Conservation (phyloP, 805 yeast genomes). For the Kodamaea restingae region DNA sequence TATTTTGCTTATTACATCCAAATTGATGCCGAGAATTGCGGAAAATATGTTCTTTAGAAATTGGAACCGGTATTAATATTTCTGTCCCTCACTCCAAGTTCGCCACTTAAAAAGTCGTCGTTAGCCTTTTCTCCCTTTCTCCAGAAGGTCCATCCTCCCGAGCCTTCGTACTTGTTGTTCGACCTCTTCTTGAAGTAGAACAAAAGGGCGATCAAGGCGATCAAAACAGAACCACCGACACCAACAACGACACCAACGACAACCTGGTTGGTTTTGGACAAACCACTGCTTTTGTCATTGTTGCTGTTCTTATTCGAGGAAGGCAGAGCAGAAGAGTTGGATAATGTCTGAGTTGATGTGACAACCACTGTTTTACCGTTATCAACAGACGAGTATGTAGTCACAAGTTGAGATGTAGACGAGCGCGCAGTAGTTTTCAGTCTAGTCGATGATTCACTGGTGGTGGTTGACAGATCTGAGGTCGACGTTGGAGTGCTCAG, state of each 20-base stretch:
- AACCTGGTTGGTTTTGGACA: constrained; percentile 39
- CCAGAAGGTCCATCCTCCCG: constrained; percentile 47
- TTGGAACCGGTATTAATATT: constrained; percentile 46
- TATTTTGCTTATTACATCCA: too few relatives aligned
- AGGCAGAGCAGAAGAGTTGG: constrained; percentile 25
- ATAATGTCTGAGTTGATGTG: constrained; percentile 34
- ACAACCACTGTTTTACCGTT: constrained; percentile 37
- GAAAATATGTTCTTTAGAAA: constrained; percentile 19
- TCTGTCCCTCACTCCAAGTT: constrained; percentile 45
- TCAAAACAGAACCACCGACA: constrained; percentile 40
- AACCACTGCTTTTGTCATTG: constrained; percentile 25
- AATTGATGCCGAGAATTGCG: too few relatives aligned
- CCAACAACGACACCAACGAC: constrained; percentile 48
- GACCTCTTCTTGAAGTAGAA: constrained; percentile 35
- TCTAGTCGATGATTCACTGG: neutral
- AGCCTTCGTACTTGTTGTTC: constrained; percentile 22
- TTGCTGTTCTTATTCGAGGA: constrained; percentile 12
- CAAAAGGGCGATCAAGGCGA: constrained; percentile 32
- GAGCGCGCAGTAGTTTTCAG: neutral
- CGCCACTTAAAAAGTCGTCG: constrained; percentile 42
- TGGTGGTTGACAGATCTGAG: constrained; percentile 1
- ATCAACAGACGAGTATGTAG: constrained; percentile 31
- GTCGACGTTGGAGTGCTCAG: constrained; percentile 1
- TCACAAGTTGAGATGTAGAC: constrained; percentile 11
- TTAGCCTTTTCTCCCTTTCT: constrained; percentile 41